Conservation (phyloP, 495 filamentous ascomycete species). For the Mycothermus thermophilus region DNA sequence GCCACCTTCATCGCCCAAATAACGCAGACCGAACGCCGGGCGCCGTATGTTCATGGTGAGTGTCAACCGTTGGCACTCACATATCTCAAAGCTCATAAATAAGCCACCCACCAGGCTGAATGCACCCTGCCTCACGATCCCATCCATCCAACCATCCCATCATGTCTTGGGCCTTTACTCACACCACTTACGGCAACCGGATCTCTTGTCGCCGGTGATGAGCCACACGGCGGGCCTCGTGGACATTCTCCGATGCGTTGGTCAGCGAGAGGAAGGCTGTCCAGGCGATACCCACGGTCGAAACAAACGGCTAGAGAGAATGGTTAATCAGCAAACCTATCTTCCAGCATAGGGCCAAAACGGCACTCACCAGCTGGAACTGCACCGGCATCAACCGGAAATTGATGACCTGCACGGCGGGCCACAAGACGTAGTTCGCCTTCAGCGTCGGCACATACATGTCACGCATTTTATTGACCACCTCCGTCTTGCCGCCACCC, state of each 20-base stretch:
- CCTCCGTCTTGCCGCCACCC: slow-evolving; percentile 70
- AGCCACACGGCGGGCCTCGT: not conserved
- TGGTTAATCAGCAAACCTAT: slow-evolving; percentile 2
- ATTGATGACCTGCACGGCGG: slow-evolving; percentile 90
- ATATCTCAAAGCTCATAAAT: too few relatives aligned
- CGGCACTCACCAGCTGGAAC: slow-evolving; percentile 74
- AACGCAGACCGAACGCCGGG: too few relatives aligned
- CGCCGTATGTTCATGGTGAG: too few relatives aligned
- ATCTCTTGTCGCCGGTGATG: not conserved
- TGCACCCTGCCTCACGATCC: too few relatives aligned
- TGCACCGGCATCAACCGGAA: slow-evolving; percentile 91
- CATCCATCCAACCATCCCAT: too few relatives aligned
- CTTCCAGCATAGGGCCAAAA: too few relatives aligned
- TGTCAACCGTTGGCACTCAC: too few relatives aligned
- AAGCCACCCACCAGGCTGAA: too few relatives aligned
- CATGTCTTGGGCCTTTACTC: too few relatives aligned
- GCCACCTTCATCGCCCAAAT: too few relatives aligned
- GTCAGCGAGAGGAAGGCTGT: slow-evolving; percentile 95
- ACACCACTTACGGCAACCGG: slow-evolving; percentile 5
- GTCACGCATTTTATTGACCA: slow-evolving; percentile 75
- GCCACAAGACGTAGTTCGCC: slow-evolving; percentile 95
- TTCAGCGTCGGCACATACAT: slow-evolving; percentile 90
- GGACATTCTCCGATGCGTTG: slow-evolving; percentile 65
- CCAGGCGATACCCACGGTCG: slow-evolving; percentile 94
- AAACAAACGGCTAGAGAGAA: slow-evolving; percentile 71